Conservation (phyloP, 768 basidiomycete species). For the Lactarius akahatsu region DNA sequence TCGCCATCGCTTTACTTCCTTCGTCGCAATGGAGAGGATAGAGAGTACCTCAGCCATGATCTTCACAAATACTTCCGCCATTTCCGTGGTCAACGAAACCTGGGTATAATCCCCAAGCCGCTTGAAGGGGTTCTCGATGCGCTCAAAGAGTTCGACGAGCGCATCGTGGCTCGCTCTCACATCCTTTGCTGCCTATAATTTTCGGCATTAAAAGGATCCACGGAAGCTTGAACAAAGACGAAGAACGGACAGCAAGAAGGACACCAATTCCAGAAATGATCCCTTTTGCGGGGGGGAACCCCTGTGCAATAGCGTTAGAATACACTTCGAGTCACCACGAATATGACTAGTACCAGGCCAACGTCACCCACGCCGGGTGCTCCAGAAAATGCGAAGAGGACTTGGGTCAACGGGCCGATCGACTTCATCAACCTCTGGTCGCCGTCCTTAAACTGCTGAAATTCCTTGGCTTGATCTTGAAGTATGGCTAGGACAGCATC, state of each 20-base stretch:
- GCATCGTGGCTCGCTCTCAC: background rate
- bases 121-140: background rate
- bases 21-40: background rate
- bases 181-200: slow-evolving; percentile 2
- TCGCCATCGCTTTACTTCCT: background rate
- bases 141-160: slow-evolving; percentile 2
- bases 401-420: background rate
- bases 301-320: background rate
- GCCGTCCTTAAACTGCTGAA: background rate
- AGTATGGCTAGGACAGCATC: background rate
- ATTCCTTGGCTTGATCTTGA: background rate
- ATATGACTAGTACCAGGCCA: background rate
- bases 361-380: background rate
- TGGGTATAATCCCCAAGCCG: background rate
- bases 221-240: background rate
- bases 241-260: background rate
- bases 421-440: background rate
- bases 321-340: background rate
- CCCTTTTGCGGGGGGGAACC: background rate
- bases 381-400: background rate
- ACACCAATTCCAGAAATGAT: background rate
- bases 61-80: background rate
- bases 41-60: background rate
- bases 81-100: background rate
- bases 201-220: too few species aligned